These are phyloP conservation scores for Pichia membranifaciens DNA, from an alignment of 805 yeast species.

Conservation along the genomic window DNA sequence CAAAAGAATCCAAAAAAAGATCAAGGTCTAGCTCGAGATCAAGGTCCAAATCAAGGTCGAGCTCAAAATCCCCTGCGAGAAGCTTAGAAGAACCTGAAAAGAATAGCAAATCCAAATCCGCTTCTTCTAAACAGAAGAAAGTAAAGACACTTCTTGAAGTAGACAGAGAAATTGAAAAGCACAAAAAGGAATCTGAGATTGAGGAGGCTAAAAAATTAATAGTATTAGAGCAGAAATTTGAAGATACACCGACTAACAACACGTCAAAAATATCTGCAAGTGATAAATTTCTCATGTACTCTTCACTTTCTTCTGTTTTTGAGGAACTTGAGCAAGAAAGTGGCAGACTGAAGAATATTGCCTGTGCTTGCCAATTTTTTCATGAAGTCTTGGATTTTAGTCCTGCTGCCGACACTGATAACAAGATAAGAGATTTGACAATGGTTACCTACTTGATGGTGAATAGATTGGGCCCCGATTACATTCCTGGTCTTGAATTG, in stretches of 20 bases:
- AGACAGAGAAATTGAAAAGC: slow-evolving; percentile 15
- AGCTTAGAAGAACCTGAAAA: neutral
- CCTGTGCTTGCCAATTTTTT: slow-evolving; percentile 69
- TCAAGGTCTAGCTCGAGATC: slow-evolving; percentile 3
- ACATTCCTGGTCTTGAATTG: slow-evolving; percentile 79
- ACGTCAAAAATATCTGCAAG: neutral
- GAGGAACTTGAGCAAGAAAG: slow-evolving; percentile 75
- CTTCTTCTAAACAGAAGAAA: slow-evolving; percentile 4
- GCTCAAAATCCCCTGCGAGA: neutral
- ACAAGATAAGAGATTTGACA: slow-evolving; percentile 39
- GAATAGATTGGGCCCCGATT: slow-evolving; percentile 90
- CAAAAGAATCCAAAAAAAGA: neutral
- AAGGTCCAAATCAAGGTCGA: slow-evolving; percentile 5
- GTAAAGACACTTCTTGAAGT: neutral
- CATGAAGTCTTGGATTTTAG: slow-evolving; percentile 48
- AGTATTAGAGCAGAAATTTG: slow-evolving; percentile 8
- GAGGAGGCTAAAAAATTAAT: slow-evolving; percentile 21
- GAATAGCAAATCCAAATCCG: neutral
- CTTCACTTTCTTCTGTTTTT: slow-evolving; percentile 56
- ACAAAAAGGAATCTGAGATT: slow-evolving; percentile 19
- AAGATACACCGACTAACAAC: neutral
- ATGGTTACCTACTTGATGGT: slow-evolving; percentile 79
- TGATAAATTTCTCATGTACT: slow-evolving; percentile 29
- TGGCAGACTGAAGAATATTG: slow-evolving; percentile 75
- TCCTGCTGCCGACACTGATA: slow-evolving; percentile 20